Evolutionary conservation across 192 early-diverging fungal species (phyloP).

Genomic region (Phycomyces nitens): DNA sequence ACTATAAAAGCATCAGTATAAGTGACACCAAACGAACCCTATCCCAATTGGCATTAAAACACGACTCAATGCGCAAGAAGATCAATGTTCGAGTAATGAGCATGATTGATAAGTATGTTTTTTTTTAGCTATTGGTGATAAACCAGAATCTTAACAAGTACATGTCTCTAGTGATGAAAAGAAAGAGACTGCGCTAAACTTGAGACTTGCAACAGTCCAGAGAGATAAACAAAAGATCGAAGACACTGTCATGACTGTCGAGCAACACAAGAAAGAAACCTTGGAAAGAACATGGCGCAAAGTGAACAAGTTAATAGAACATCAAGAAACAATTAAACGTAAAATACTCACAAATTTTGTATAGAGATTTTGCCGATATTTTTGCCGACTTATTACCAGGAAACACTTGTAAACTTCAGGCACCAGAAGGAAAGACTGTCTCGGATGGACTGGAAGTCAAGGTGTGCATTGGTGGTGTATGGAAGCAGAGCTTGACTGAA

Average conservation of each 20-base stretch:
- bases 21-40: slow-evolving; percentile 69
- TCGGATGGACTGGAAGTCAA: slow-evolving; percentile 88
- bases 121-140: not conserved
- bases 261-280: slow-evolving; percentile 88
- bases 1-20: slow-evolving; percentile 78
- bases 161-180: slow-evolving; percentile 70
- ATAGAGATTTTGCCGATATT: slow-evolving; percentile 93
- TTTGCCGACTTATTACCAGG: slow-evolving; percentile 93
- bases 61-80: slow-evolving; percentile 76
- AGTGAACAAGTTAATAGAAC: slow-evolving; percentile 71
- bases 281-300: slow-evolving; percentile 85
- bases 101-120: slow-evolving; percentile 79
- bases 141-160: not conserved
- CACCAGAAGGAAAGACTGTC: slow-evolving; percentile 76
- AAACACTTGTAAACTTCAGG: slow-evolving; percentile 84
- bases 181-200: slow-evolving; percentile 76
- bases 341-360: not conserved
- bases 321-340: not conserved
- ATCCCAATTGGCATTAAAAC: slow-evolving; percentile 71
- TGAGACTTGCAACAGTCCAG: slow-evolving; percentile 86
- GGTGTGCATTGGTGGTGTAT: slow-evolving; percentile 92
- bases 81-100: slow-evolving; percentile 95
- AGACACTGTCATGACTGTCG: slow-evolving; percentile 84
- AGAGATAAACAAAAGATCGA: slow-evolving; percentile 95
- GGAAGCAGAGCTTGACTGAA: slow-evolving; percentile 96